Evolutionary conservation across 192 early-diverging fungal genomes (phyloP), one percentile per base, ranked within the genome.

Genomic region (Linnemannia hyalina): DNA sequence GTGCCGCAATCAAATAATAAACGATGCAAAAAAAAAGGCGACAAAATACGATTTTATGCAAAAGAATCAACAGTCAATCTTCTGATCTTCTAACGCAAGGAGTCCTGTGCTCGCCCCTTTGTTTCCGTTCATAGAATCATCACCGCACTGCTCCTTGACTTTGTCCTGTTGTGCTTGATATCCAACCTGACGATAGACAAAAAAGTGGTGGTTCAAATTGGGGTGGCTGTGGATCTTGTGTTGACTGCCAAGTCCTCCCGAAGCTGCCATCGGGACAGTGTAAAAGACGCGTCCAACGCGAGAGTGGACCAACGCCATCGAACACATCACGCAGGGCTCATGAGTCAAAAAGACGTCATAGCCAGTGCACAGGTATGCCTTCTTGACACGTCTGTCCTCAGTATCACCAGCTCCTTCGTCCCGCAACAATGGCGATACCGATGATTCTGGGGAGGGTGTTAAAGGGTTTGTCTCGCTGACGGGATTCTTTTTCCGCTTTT

Each of bases 261-360:
- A 91, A 18, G 74, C 77, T 29, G 73, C 44, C 80, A 83, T 91
- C n/a, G 89, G 83, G 20, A 80, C 75, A 13, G 80, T 87, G 57
- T 96, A 97, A 81, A 98, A 99, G n/a, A 99, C 94, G 8, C 97
- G 91, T 8, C 93, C 92, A 57, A 99, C 92, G 9, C 97, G 93
- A 23, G 97, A 99, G 87, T 99, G 97, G n/a, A 99, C 93, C 42
- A 99, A 82, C 2, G 95, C 97, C 97, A 99, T 99, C 0, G 94
- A 90, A 52, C 97, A 99, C 97, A 98, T 99, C 26, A 92, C 92
- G 70, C 97, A 99, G 7, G 97, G 97, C 77, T 99, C 97, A 54
- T 93, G 91, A 18, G 92, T 91, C 52, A 96, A 73, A 88, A 95
- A 99, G 38, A 97, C 82, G 78, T 99, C 97, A 36, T 96, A 89